These are phyloP conservation scores for Ramichloridium luteum DNA, from an alignment of 2,329 filamentous ascomycete species.

Conservation along the genomic window DNA sequence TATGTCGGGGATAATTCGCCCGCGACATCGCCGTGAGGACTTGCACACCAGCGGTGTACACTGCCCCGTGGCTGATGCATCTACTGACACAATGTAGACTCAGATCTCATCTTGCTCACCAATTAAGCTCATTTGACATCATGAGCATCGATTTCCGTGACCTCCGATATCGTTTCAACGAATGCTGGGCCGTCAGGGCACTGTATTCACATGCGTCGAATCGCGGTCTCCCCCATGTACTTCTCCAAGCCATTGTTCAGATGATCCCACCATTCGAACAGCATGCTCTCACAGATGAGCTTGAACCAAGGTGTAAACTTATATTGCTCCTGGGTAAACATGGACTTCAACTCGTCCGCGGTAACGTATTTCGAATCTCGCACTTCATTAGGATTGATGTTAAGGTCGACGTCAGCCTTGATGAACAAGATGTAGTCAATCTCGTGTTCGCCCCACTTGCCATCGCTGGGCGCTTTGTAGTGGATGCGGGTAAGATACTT, in stretches of 20 bases:
- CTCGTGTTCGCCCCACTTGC: slow-evolving; percentile 98
- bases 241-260: slow-evolving; percentile 70
- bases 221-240: slow-evolving; percentile 74
- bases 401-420: slow-evolving; percentile 76
- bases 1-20: too few relatives aligned
- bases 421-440: slow-evolving; percentile 99
- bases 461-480: slow-evolving; percentile 93
- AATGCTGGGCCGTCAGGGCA: too few relatives aligned
- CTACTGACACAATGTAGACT: too few relatives aligned
- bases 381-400: slow-evolving; percentile 79
- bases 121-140: too few relatives aligned
- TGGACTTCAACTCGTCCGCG: slow-evolving; percentile 65
- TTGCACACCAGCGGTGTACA: too few relatives aligned
- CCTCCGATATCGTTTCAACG: too few relatives aligned
- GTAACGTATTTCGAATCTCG: slow-evolving; percentile 74
- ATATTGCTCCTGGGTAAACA: slow-evolving; percentile 69
- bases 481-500: slow-evolving; percentile 92
- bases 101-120: too few relatives aligned
- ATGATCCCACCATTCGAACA: slow-evolving; percentile 94
- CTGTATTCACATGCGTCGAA: slow-evolving; percentile 59
- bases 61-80: too few relatives aligned
- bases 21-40: too few relatives aligned
- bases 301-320: slow-evolving; percentile 99
- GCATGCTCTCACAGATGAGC: slow-evolving; percentile 93
- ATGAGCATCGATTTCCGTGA: too few relatives aligned